Evolutionary conservation across 371 early-diverging fungal species (phyloP).

Genomic region (Chytridiales sp.): DNA sequence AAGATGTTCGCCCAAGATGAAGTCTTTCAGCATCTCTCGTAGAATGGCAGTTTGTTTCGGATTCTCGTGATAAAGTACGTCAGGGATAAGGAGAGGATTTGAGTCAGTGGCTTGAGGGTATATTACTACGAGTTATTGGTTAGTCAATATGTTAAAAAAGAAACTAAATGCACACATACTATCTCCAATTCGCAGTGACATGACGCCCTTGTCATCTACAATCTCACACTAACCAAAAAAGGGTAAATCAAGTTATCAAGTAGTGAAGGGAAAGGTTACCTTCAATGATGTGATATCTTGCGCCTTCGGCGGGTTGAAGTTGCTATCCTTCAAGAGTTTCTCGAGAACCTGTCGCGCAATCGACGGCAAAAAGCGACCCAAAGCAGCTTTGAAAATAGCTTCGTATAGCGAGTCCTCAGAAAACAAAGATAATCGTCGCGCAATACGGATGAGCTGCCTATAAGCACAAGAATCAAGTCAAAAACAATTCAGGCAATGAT

Average conservation of each 20-base stretch:
- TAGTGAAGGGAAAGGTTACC: too few species aligned
- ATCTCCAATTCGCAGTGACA: slow-evolving; percentile 32
- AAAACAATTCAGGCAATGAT: slow-evolving; percentile 7
- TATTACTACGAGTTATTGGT: slow-evolving; percentile 43
- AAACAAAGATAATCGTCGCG: slow-evolving; percentile 67
- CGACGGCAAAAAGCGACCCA: slow-evolving; percentile 74
- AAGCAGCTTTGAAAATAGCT: slow-evolving; percentile 70
- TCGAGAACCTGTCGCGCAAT: slow-evolving; percentile 69
- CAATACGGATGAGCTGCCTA: slow-evolving; percentile 76
- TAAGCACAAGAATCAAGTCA: not conserved
- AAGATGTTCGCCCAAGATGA: slow-evolving; percentile 71
- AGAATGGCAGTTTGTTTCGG: slow-evolving; percentile 66
- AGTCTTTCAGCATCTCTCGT: slow-evolving; percentile 67
- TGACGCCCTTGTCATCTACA: slow-evolving; percentile 8
- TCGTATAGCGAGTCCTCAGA: slow-evolving; percentile 67
- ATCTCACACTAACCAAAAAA: not conserved
- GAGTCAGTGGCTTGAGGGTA: slow-evolving; percentile 60
- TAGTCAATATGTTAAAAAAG: not conserved
- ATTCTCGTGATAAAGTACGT: slow-evolving; percentile 76
- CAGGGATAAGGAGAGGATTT: slow-evolving; percentile 68
- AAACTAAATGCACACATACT: not conserved
- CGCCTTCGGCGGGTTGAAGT: slow-evolving; percentile 47
- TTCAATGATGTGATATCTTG: not conserved
- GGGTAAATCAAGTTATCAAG: too few species aligned
- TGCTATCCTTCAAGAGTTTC: slow-evolving; percentile 59